Base-by-base conservation (phyloP, 345 rosid genomes). In the Gossypium australe region DNA sequence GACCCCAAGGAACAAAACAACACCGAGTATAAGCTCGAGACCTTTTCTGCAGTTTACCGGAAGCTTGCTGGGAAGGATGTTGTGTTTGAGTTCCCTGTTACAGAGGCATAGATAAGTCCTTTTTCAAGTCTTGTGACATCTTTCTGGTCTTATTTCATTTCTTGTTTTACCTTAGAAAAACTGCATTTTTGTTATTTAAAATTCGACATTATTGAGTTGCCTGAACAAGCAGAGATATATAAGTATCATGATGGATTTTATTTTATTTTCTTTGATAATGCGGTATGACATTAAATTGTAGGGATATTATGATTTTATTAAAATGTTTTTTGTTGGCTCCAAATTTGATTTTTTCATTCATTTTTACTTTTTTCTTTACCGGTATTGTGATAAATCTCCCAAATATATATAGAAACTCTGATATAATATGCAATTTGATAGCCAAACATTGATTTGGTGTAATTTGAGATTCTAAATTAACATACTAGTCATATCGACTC, bases 51-150 rank as follows among this genome's bases (percentile, higher is more conserved):
- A 0, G 97, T 93, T 75, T 93, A 93, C 85, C 85, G 94, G 81
- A 93, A 89, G 86, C 91, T 93, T 49, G 78, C 97, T 0, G 98
- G 98, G n/a, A 91, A 83, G 81, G 98, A 93, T 71, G 85, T 93
- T 3, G 83, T 88, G 77, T 93, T 93, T 53, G 98, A 93, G 78
- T 93, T 72, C 77, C 92, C 93, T 10, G 74, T 78, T 12, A 68
- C 88, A 2, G 98, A 89, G 79, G 84, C 94, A 53, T 92, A 84
- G 71, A 75, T 71, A 13, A 69, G 20, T 27, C 24, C 1, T 17
- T 2, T 13, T 56, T 2, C 17, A 52, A n/a, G 65, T 71, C n/a
- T 14, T 6, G 41, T 63, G 53, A 67, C 76, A 56, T 45, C 70
- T 24, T 48, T 34, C 62, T 72, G 60, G 9, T 59, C 17, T 47